Base-by-base conservation (phyloP, 1,139 yeast species). In the Meyerozyma smithsonii region DNA sequence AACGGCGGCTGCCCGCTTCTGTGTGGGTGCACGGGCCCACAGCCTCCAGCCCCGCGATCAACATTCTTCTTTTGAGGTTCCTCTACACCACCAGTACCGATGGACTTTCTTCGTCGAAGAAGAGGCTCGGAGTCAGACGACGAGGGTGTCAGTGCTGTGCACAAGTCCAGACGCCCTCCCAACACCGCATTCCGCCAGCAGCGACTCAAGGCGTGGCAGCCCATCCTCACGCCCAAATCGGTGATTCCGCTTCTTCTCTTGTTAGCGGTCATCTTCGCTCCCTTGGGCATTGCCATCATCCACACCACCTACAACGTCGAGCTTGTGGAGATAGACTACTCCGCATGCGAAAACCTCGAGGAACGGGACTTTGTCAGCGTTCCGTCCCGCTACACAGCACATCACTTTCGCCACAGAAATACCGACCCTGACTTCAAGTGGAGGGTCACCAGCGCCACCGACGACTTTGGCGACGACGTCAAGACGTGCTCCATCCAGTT, bases 181-280 rank as follows among this genome's bases (percentile, higher is more conserved):
- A 85, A 84, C 56, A 84, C 92, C 3, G 92, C 92, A 2, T 84
- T 84, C 54, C 74, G 90, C 53, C 94, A 84, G 54, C 77, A 71
- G 51, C 46, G 75, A 43, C 58, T 71, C 40, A 59, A 56, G 43
- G 84, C 92, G 43, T 84, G 92, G 92, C 92, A 84, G 59, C 92
- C 92, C 0, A 81, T 84, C 36, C 69, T 84, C 42, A 81, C 89
- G 1, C 90, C 92, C 3, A 80, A 77, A 48, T 74, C 84, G n/a
- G 89, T 84, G 39, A 69, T 84, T 18, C 92, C 92, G 4, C 61
- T 84, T 23, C 62, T 84, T 30, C 64, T 83, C 16, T 46, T 83
- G 20, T 57, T 81, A 24, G 84, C 85, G 0, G 62, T 81, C n/a
- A 71, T 84, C 12, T 83, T 83, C 59, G 81, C 84, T 1, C 92